Evolutionary conservation across 176 grass and related monocot species (phyloP).

Genomic region (Bolboschoenus planiculmis): DNA sequence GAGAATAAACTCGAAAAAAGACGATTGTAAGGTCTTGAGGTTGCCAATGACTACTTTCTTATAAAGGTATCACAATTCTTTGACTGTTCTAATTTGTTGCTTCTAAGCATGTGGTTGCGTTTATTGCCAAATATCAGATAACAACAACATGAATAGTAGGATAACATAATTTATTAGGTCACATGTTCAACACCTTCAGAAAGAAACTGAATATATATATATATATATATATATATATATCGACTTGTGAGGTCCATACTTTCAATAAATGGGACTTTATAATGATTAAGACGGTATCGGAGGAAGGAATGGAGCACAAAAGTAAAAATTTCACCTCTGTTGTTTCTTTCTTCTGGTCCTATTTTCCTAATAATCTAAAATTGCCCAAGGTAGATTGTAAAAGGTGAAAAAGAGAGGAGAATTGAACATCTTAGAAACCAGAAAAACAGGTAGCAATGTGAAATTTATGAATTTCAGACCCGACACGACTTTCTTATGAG

Average conservation of each 20-base stretch:
- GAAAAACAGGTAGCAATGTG: background rate
- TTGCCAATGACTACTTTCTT: background rate
- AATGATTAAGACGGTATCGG: background rate
- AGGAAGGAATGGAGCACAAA: background rate
- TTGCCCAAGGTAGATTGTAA: background rate
- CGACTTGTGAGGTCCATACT: background rate
- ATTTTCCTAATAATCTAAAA: background rate
- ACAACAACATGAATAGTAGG: background rate
- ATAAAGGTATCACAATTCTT: background rate
- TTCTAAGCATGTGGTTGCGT: background rate
- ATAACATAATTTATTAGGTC: background rate
- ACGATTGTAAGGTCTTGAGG: background rate
- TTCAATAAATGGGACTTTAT: background rate
- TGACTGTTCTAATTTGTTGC: background rate
- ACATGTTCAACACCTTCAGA: background rate
- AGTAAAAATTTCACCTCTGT: background rate
- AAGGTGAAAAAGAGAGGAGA: background rate
- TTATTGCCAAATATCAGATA: no score
- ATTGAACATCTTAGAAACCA: background rate
- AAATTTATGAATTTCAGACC: constrained; percentile 1
- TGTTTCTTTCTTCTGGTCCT: background rate
- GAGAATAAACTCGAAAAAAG: background rate
- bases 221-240: background rate
- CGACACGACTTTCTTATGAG: constrained; percentile 2
- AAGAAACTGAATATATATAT: background rate